Percentiles rank a stretch among this genome's conserved stretches.
These are phyloP conservation scores for Pseudovirgaria hyperparasitica DNA, from an alignment of 2,329 filamentous ascomycete genomes.

Conservation along the genomic window DNA sequence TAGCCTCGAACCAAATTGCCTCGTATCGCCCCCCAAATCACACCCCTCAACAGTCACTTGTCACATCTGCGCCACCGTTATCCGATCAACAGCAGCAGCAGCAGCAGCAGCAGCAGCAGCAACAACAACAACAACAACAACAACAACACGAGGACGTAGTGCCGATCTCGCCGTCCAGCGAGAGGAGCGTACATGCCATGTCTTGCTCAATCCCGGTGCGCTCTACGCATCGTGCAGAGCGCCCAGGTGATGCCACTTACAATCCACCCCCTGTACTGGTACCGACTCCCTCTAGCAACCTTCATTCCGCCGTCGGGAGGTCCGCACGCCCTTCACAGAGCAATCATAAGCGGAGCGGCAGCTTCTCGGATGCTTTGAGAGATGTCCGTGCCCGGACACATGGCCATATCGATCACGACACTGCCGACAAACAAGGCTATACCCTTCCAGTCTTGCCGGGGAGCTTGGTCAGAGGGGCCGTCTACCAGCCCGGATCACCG, in stretches of 20 bases:
- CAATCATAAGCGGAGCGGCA: slow-evolving; percentile 71
- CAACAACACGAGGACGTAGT: slow-evolving; percentile 16
- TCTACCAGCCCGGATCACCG: slow-evolving; percentile 71
- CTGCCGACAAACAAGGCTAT: slow-evolving; percentile 31
- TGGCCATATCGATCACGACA: slow-evolving; percentile 35
- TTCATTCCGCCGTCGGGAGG: too few species aligned
- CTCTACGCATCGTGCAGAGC: slow-evolving; percentile 18
- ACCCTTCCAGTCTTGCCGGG: slow-evolving; percentile 60
- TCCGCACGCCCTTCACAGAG: slow-evolving; percentile 25
- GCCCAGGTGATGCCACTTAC: slow-evolving; percentile 24
- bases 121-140: too few species aligned
- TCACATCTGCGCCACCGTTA: too few species aligned
- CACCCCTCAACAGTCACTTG: too few species aligned
- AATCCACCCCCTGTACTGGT: slow-evolving; percentile 24
- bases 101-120: too few species aligned
- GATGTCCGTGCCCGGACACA: slow-evolving; percentile 49
- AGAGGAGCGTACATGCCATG: slow-evolving; percentile 42
- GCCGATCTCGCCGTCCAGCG: slow-evolving; percentile 32
- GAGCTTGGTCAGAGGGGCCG: slow-evolving; percentile 73
- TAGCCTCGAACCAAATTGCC: too few species aligned
- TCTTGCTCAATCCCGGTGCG: slow-evolving; percentile 48
- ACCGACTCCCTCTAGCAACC: slow-evolving; percentile 7
- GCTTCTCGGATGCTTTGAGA: slow-evolving; percentile 71
- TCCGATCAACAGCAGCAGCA: too few species aligned
- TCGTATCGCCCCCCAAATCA: too few species aligned